phyloP scores from a whole-genome alignment of 2,329 filamentous ascomycete genomes.

The Hymenoscyphus fraxineus region DNA sequence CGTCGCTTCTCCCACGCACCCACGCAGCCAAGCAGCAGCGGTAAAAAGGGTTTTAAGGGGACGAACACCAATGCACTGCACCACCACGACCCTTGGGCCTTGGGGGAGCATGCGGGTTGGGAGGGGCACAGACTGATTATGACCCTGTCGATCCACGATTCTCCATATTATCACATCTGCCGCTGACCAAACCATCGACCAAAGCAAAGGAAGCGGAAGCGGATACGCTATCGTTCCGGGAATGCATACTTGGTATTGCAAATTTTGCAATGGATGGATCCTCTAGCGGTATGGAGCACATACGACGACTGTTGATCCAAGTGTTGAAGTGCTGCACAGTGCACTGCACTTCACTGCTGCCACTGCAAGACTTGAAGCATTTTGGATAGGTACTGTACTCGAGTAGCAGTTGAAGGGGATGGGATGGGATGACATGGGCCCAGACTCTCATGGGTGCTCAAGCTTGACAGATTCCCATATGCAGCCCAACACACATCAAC shows the following conservation, averaged over 20 bases:
- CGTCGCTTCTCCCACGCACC: neutral
- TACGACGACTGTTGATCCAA: neutral
- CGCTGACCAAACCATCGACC: neutral
- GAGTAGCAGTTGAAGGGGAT: neutral
- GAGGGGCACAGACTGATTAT: neutral
- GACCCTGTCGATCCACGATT: constrained; percentile 3
- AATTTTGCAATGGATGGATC: neutral
- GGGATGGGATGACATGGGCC: neutral
- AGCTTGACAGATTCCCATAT: neutral
- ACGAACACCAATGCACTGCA: neutral
- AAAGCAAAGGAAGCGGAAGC: neutral
- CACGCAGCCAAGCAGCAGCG: neutral
- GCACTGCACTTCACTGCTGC: too few species aligned
- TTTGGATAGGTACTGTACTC: too few species aligned
- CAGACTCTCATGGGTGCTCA: neutral
- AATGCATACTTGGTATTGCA: neutral
- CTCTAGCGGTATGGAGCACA: neutral
- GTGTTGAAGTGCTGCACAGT: neutral
- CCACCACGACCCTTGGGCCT: too few species aligned
- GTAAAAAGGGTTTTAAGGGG: neutral
- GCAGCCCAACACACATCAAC: neutral
- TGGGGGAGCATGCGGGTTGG: neutral
- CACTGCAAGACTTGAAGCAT: neutral
- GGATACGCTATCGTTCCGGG: neutral
- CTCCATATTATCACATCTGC: neutral